Evolutionary conservation across 2,329 filamentous ascomycete genomes (phyloP), one percentile per base, ranked within the genome.

Genomic region (Ophiocordyceps robertsii): DNA sequence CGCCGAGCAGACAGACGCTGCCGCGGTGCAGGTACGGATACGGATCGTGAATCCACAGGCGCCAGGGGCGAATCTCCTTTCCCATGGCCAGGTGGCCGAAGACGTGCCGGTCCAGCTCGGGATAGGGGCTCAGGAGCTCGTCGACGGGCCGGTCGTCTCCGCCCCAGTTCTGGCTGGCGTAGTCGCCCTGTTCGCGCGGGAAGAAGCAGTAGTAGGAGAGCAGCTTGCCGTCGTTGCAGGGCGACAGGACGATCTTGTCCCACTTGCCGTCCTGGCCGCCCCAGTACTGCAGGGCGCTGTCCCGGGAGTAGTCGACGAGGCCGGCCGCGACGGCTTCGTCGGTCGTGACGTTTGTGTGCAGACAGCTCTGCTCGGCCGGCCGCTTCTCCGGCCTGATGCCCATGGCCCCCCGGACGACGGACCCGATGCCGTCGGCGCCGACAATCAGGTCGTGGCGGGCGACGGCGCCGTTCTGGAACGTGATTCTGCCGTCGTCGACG

Each of bases 141-240:
- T 77, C 73, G 0, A 75, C 64, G 0, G 73, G 68, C 2, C 60
- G 54, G 7, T 66, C 67, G 24, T 72, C 70, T 1, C 63, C 63
- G 0, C 69, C 74, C 77, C 79, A 82, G 10, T 66, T 68, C 42
- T 83, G 77, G 37, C 62, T 72, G 3, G 68, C 65, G 53, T 77
- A 82, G 53, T 83, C 76, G 7, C 75, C 74, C 45, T 69, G 58
- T 10, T 48, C 50, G 39, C 56, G 67, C 0, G 77, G 71, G 56
- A 80, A 82, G 66, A 82, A 82, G 61, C 77, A 82, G 60, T 84
- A 84, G 61, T 80, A 84, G 0, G 77, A 81, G 3, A 82, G 65
- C 3, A 82, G 61, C 46, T 72, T 72, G 42, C 79, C 78, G 19
- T 71, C 72, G 52, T 82, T 80, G 61, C 80, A 84, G 6, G 80